Conservation (phyloP, 257 asterid species). For the Knoxia roxburghii region DNA sequence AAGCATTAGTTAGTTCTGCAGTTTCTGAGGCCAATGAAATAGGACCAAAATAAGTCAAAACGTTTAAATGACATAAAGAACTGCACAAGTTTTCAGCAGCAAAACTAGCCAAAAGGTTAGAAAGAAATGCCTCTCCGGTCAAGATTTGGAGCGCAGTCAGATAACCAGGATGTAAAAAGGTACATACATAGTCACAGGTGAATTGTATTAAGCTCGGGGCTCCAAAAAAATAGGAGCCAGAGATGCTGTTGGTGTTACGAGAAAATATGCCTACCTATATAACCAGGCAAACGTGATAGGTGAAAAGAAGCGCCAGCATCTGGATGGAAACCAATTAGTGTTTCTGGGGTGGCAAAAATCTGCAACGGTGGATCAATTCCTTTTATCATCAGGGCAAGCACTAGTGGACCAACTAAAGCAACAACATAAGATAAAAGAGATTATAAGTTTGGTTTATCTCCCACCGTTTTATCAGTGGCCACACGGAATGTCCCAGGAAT, state of each 20-base stretch:
- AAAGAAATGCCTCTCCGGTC: too few species aligned
- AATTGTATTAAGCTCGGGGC: too few species aligned
- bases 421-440: slow-evolving; percentile 15
- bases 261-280: slow-evolving; percentile 44
- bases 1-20: slow-evolving; percentile 10
- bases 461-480: slow-evolving; percentile 93
- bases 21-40: background rate
- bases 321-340: slow-evolving; percentile 92
- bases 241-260: too few species aligned
- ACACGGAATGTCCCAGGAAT: slow-evolving; percentile 90
- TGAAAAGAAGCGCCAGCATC: slow-evolving; percentile 98
- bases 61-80: too few species aligned
- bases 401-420: slow-evolving; percentile 5
- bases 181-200: too few species aligned
- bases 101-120: too few species aligned
- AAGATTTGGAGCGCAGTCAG: too few species aligned
- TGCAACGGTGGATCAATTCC: too few species aligned
- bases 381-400: too few species aligned
- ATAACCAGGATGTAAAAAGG: too few species aligned
- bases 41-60: background rate
- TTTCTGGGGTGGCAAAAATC: slow-evolving; percentile 95
- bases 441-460: slow-evolving; percentile 16
- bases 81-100: too few species aligned
- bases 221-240: too few species aligned
- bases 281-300: slow-evolving; percentile 91